These are phyloP conservation scores for Cercospora sp. DNA, from an alignment of 2,329 filamentous ascomycete species.

Conservation along the genomic window DNA sequence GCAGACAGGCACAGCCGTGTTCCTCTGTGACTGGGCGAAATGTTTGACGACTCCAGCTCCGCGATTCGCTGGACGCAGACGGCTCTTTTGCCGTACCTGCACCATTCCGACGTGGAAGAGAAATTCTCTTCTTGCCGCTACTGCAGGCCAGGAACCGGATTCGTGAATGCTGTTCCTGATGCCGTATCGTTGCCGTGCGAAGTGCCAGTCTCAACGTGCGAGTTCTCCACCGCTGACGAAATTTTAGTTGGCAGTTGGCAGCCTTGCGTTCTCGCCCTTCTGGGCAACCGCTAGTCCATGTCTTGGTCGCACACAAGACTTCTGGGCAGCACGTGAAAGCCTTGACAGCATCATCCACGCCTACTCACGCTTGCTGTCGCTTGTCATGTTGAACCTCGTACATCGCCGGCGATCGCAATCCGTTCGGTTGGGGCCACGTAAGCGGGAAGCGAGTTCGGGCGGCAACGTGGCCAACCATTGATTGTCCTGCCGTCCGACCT, in stretches of 20 bases:
- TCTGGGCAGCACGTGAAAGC: background rate
- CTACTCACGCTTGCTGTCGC: background rate
- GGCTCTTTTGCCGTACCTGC: slow-evolving; percentile 12
- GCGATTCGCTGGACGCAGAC: slow-evolving; percentile 4
- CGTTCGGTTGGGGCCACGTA: background rate
- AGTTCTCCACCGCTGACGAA: background rate
- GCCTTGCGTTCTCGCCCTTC: background rate
- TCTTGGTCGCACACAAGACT: slow-evolving; percentile 1
- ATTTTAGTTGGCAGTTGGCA: background rate
- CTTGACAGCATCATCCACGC: background rate
- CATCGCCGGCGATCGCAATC: background rate
- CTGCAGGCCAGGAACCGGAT: background rate
- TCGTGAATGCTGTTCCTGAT: background rate
- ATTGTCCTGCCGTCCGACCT: background rate
- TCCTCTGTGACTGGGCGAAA: slow-evolving; percentile 6
- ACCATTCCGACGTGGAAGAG: slow-evolving; percentile 1
- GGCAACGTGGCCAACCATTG: slow-evolving; percentile 5
- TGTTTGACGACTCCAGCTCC: background rate
- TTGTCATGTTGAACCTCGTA: background rate
- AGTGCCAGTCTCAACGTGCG: background rate
- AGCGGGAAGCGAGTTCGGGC: slow-evolving; percentile 1
- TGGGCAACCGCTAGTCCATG: background rate
- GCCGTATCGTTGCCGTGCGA: background rate
- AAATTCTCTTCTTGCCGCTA: background rate
- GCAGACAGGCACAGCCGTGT: slow-evolving; percentile 6